Evolutionary conservation across 495 filamentous ascomycete species (phyloP).

Genomic region (Tuber umbilicatum): DNA sequence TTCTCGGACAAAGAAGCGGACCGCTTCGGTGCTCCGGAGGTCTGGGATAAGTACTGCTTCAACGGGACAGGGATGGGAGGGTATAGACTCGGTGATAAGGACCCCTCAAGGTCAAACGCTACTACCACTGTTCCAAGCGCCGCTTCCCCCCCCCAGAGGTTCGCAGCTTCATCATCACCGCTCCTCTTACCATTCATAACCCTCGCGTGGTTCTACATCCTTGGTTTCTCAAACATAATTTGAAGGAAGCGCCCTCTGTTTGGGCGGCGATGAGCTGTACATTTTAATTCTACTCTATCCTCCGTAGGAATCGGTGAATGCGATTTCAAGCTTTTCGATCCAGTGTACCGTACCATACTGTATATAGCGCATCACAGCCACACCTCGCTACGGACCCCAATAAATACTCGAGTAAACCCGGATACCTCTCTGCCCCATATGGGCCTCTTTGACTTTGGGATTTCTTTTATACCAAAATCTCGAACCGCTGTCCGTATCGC

Average conservation of each 20-base stretch:
- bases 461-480: too few relatives aligned
- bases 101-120: background rate
- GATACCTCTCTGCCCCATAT: too few relatives aligned
- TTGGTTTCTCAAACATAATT: background rate
- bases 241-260: background rate
- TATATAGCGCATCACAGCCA: too few relatives aligned
- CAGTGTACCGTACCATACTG: too few relatives aligned
- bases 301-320: background rate
- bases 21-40: conserved; percentile 37
- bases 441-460: too few relatives aligned
- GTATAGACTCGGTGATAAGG: background rate
- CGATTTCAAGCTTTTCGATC: too few relatives aligned
- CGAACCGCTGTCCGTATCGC: too few relatives aligned
- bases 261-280: background rate
- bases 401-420: too few relatives aligned
- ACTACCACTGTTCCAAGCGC: background rate
- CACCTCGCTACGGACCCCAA: too few relatives aligned
- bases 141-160: background rate
- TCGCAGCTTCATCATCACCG: background rate
- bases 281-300: background rate
- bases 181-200: background rate
- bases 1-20: conserved; percentile 49
- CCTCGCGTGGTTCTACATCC: background rate
- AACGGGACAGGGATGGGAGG: conserved; percentile 45
- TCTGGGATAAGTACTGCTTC: conserved; percentile 45